Evolutionary conservation across 768 basidiomycete species (phyloP), one percentile per base, ranked within the genome.

Genomic region (Lanmaoa rubissima): DNA sequence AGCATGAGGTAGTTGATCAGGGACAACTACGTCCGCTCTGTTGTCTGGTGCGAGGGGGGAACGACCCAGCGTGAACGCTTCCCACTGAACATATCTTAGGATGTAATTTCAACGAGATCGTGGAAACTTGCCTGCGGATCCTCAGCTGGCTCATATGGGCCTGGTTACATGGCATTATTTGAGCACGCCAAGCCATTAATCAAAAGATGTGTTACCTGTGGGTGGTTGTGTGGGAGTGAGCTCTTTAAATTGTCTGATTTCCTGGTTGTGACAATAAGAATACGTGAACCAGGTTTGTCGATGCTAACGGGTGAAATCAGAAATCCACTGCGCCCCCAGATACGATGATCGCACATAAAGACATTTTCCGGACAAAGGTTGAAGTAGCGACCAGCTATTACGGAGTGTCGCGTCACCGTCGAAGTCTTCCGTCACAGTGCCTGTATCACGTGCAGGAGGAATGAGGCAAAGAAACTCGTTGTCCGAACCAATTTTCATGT

Each of bases 211-310:
- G 56, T 78, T 76, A 86, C 90, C 89, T 73, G 86, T 78, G 62
- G 85, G 82, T 48, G 83, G 77, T 61, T 86, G 86, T 52, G 82
- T 72, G 68, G 83, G 85, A 62, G 77, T 69, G 57, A 89, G 76
- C 71, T 94, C 94, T 73, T 90, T 90, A 79, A 98, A 99, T 74
- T 99, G 97, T 55, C 95, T 87, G 59, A 98, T 93, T 74, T 97
- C 87, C 50, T 85, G 82, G 72, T 94, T 91, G 76, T 99, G 94
- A 76, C 96, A 94, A 73, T 91, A 97, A 48, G 92, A 87, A 75
- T 98, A 98, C 38, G 94, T 98, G 78, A 98, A 98, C 94, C 94
- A 97, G 39, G 87, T 85, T 78, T 93, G 90, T 63, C 84, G 84
- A 69, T 88, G 85, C 88, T 93, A 75, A 60, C 52, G 63, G 57